These are phyloP conservation scores for Staphylotrichum tortipilum DNA, from an alignment of 495 filamentous ascomycete genomes.

Conservation along the genomic window DNA sequence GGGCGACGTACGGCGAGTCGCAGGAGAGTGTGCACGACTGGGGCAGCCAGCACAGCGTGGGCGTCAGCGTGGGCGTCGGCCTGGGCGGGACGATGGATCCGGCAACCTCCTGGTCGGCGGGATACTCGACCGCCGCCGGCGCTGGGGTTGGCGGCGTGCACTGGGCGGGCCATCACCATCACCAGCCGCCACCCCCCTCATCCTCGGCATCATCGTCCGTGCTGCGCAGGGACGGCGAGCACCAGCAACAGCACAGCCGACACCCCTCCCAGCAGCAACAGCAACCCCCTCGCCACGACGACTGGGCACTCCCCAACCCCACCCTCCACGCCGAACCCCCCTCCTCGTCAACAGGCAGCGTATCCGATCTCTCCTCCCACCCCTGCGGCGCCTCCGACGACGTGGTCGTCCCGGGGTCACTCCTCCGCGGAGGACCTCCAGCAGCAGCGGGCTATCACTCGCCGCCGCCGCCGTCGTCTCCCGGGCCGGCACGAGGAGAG, in stretches of 20 bases:
- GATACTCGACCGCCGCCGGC: neutral
- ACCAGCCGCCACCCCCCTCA: too few relatives aligned
- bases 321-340: neutral
- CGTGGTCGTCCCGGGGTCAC: too few relatives aligned
- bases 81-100: neutral
- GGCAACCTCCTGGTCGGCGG: neutral
- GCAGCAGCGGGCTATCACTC: neutral
- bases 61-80: too few relatives aligned
- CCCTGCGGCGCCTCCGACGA: too few relatives aligned
- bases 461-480: neutral
- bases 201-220: too few relatives aligned
- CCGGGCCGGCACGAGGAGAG: too few relatives aligned
- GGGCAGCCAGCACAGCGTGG: neutral
- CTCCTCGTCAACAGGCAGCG: neutral
- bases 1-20: neutral
- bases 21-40: neutral
- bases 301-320: neutral
- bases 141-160: neutral
- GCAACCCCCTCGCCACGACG: neutral
- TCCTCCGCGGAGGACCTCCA: too few relatives aligned
- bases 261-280: neutral
- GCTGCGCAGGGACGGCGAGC: neutral
- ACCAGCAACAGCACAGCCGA: neutral
- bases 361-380: slow-evolving; percentile 13
- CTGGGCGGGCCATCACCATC: neutral